Evolutionary conservation across 192 early-diverging fungal genomes (phyloP).

Genomic region (Obelidium mucronatum): DNA sequence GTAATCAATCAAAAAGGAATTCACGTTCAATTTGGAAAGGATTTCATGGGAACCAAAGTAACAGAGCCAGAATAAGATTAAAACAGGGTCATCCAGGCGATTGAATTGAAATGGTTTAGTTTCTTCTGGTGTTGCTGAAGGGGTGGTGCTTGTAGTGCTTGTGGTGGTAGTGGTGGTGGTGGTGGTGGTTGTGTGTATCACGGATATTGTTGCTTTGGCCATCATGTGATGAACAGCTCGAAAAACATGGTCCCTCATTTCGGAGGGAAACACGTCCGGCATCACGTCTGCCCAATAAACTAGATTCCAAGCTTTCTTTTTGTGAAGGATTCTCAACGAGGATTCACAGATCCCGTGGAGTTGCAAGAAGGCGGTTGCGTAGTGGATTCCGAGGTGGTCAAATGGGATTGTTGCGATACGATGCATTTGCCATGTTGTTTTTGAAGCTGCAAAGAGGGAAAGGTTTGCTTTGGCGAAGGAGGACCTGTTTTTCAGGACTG

Average conservation of each 20-base stretch:
- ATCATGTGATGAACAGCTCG: not conserved
- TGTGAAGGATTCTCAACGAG: not conserved
- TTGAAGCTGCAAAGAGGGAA: not conserved
- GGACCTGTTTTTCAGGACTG: not conserved
- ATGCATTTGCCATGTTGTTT: not conserved
- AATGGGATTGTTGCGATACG: not conserved
- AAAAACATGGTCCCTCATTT: not conserved
- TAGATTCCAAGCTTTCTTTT: not conserved
- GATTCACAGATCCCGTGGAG: not conserved
- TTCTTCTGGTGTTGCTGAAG: not conserved
- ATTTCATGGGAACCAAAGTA: not conserved
- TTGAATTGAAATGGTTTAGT: too few relatives aligned
- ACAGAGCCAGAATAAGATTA: not conserved
- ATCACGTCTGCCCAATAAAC: not conserved
- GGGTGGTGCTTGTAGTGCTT: not conserved
- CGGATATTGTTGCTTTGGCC: too few relatives aligned
- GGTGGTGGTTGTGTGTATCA: not conserved
- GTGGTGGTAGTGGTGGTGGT: not conserved
- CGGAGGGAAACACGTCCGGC: not conserved
- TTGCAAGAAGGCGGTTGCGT: not conserved
- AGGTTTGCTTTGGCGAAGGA: conserved; percentile 13
- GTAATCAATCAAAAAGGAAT: not conserved
- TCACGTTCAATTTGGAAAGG: not conserved
- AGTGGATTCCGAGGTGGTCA: not conserved
- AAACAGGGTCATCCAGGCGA: not conserved